Conservation (phyloP, 2,329 filamentous ascomycete genomes). For the Neopestalotiopsis clavispora region DNA sequence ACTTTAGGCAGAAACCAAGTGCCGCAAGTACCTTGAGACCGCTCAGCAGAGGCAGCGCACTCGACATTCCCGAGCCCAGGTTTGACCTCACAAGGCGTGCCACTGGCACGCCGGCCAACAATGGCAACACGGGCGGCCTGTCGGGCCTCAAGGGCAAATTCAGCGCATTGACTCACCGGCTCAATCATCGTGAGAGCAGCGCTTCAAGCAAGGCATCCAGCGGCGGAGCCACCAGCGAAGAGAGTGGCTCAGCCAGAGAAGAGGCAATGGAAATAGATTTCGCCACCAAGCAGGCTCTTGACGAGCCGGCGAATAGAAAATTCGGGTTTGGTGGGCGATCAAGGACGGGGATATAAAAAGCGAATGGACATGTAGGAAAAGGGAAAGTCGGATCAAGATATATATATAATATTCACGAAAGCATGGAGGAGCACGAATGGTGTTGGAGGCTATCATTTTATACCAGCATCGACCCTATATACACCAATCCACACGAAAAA, state of each 20-base stretch:
- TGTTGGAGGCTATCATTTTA: not conserved
- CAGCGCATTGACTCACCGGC: slow-evolving; percentile 27
- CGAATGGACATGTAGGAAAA: not conserved
- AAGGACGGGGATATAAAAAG: not conserved
- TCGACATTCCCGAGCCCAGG: slow-evolving; percentile 8
- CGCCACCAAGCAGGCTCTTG: not conserved
- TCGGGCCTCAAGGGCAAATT: slow-evolving; percentile 11
- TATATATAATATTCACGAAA: not conserved
- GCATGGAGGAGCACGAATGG: not conserved
- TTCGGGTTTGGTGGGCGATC: slow-evolving; percentile 2
- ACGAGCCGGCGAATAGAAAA: slow-evolving; percentile 1
- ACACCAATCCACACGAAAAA: not conserved
- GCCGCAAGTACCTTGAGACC: slow-evolving; percentile 30
- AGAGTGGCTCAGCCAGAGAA: not conserved
- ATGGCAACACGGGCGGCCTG: slow-evolving; percentile 1
- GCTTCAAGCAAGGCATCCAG: not conserved
- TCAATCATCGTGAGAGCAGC: slow-evolving; percentile 27
- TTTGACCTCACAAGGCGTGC: not conserved
- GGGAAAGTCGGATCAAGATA: not conserved
- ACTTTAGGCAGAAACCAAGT: slow-evolving; percentile 27
- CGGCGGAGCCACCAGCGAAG: not conserved
- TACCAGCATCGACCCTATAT: not conserved
- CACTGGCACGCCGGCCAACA: not conserved
- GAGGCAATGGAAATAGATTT: not conserved
- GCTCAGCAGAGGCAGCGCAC: slow-evolving; percentile 22